Base-by-base conservation (phyloP, 352 stramenopile genomes). In the Aphanomyces invadans region DNA sequence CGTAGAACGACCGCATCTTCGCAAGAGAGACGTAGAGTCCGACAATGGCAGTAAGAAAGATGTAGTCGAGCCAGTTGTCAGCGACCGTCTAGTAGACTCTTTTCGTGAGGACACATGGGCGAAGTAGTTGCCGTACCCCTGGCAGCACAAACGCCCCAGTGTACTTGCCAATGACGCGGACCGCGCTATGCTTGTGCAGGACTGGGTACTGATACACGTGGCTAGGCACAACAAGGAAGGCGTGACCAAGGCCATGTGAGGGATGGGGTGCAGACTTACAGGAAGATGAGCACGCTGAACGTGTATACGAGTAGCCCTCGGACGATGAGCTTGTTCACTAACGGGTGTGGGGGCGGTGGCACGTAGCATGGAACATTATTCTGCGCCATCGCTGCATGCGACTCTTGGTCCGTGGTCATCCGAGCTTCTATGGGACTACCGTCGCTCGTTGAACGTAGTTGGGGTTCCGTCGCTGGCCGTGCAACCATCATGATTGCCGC, bases 21-120 rank as follows among this genome's bases (percentile, higher is more conserved):
- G 82, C 73, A 26, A 71, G 76, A 61, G 71, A 78, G 12, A 87
- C 46, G 19, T 90, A 86, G 3, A 95, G 72, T 36, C 91, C 56
- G 45, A 86, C 70, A 28, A 88, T 70, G 21, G 80, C 77, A 0
- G 48, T 59, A 4, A 79, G 77, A 48, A 88, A 89, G 51, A 91
- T 74, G 56, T 85, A 95, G 66, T 85, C 83, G 64, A 80, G 70
- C 80, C 85, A 90, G 4, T 60, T 31, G 29, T 31, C 15, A 15
- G 36, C 33, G 23, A 36, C 48, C n/a, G 28, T 56, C 23, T 39
- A 42, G 10, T 55, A 33, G 21, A 53, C 19, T 19, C 12, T 23
- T 15, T 42, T 42, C 36, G 36, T 42, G 36, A 15, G 7, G 7
- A 15, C 15, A 15, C 7, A 7, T 42, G 7, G 36, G 7, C 36